These are phyloP conservation scores for Asterochloris sp. DNA, from an alignment of 139 green algal genomes.

Conservation along the genomic window DNA sequence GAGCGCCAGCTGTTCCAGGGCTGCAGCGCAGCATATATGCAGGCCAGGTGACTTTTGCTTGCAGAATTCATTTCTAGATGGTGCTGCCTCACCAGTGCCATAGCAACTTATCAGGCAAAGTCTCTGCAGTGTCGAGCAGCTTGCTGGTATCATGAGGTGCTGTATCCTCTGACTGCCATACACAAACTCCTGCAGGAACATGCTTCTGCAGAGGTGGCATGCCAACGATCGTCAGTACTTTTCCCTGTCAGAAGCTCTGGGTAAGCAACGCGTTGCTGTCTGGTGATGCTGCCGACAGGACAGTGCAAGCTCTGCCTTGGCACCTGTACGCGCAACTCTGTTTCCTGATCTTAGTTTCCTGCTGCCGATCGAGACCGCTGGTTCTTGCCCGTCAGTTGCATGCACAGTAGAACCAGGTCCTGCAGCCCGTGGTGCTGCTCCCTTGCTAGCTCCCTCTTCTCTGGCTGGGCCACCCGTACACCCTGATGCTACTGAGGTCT, in stretches of 20 bases:
- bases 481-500: no score
- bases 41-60: conserved; percentile 27
- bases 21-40: conserved; percentile 32
- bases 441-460: no score
- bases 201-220: conserved; percentile 50
- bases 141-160: background rate
- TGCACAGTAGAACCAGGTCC: no score
- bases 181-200: conserved; percentile 29
- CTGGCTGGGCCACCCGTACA: no score
- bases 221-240: conserved; percentile 36
- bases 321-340: background rate
- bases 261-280: conserved; percentile 6
- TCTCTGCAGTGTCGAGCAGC: no score
- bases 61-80: background rate
- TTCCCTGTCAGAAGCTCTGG: conserved; percentile 28
- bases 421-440: no score
- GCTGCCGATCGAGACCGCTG: background rate
- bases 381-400: no score
- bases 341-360: background rate
- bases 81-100: no score
- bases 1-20: conserved; percentile 39
- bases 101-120: no score
- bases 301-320: background rate
- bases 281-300: background rate
- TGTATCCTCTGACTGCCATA: background rate